Conservation (phyloP, 2,329 filamentous ascomycete genomes). For the Helminthosporium solani region DNA sequence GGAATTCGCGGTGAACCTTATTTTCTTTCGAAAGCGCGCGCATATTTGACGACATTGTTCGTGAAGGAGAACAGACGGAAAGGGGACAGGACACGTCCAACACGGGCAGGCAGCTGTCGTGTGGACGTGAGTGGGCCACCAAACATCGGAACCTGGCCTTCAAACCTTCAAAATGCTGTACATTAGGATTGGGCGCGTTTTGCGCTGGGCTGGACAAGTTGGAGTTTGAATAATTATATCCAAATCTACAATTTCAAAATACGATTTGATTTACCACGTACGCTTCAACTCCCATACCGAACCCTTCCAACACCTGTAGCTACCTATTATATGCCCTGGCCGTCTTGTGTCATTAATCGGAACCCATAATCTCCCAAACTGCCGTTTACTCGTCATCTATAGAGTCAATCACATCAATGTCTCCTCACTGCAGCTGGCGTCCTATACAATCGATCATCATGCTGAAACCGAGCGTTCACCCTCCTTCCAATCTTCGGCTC, state of each 20-base stretch:
- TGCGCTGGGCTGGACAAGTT: conserved; percentile 20
- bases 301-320: too few relatives aligned
- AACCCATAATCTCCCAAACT: background rate
- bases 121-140: background rate
- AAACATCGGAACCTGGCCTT: background rate
- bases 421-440: conserved; percentile 21
- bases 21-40: too few relatives aligned
- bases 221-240: conserved; percentile 39
- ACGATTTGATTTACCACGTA: background rate
- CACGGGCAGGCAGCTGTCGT: background rate
- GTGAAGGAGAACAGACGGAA: background rate
- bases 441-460: conserved; percentile 40
- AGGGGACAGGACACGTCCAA: background rate
- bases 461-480: conserved; percentile 40
- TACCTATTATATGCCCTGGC: background rate
- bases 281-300: too few relatives aligned
- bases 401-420: conserved; percentile 32
- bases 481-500: conserved; percentile 37
- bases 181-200: conserved; percentile 23
- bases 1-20: too few relatives aligned
- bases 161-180: conserved; percentile 29
- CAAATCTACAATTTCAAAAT: conserved; percentile 23
- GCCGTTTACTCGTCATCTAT: conserved; percentile 28
- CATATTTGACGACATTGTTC: too few relatives aligned
- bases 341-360: background rate